A percentile compares a stretch with the other conserved stretches of the same genome.
phyloP scores from a whole-genome alignment of 208 protist species.

The Leishmania mexicana region DNA sequence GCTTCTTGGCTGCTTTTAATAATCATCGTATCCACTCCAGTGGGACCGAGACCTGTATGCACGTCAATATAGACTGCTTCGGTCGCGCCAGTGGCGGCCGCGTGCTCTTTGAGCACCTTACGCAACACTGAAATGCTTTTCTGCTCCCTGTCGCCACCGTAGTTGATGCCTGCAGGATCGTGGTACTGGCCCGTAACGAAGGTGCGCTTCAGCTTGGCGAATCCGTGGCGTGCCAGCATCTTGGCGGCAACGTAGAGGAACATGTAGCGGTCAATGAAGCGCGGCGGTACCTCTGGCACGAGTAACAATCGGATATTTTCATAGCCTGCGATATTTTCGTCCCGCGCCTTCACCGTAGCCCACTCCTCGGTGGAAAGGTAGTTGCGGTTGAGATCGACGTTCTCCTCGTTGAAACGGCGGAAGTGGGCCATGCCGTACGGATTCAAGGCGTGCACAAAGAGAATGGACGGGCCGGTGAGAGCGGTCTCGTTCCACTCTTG shows the following conservation, averaged over 20 bases:
- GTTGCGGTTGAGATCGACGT: constrained; percentile 87
- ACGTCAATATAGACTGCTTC: constrained; percentile 75
- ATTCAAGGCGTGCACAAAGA: constrained; percentile 89
- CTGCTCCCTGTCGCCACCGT: constrained; percentile 72
- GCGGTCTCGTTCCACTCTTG: constrained; percentile 59
- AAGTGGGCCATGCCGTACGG: constrained; percentile 87
- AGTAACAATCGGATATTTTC: constrained; percentile 43
- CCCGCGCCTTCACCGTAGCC: constrained; percentile 35
- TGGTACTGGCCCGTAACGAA: constrained; percentile 78
- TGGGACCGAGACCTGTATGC: constrained; percentile 65
- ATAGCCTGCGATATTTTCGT: constrained; percentile 56
- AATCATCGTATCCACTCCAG: constrained; percentile 78
- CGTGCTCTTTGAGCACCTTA: constrained; percentile 48
- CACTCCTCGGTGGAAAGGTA: constrained; percentile 67
- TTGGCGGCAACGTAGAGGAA: constrained; percentile 46
- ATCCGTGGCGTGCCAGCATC: constrained; percentile 40
- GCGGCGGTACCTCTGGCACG: constrained; percentile 37
- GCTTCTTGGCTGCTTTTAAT: constrained; percentile 32
- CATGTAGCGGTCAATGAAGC: constrained; percentile 73
- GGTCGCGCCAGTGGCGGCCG: constrained; percentile 20
- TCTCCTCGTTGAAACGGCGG: constrained; percentile 84
- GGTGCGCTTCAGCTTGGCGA: constrained; percentile 44
- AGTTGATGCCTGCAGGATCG: constrained; percentile 71
- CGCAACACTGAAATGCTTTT: constrained; percentile 58
- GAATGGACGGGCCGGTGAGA: constrained; percentile 59